These are phyloP conservation scores for Mycocentrospora acerina DNA, from an alignment of 2,329 filamentous ascomycete species.

Conservation along the genomic window DNA sequence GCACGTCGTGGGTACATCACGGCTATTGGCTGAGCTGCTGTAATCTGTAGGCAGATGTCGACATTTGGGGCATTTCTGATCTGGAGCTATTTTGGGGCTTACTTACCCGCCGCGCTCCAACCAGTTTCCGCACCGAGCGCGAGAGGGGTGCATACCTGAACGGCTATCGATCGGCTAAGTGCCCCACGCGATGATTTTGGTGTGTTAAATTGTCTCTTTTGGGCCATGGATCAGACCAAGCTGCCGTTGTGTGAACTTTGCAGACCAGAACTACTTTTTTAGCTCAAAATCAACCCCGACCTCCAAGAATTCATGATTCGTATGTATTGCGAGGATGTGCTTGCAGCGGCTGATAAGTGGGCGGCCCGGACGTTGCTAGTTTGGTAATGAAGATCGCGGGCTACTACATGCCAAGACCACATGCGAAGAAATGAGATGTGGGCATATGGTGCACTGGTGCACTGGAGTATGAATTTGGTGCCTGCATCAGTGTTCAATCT, in stretches of 20 bases:
- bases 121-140: constrained; percentile 20
- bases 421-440: constrained; percentile 23
- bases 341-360: constrained; percentile 45
- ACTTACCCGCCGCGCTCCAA: constrained; percentile 39
- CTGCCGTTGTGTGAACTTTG: constrained; percentile 2
- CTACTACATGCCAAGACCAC: constrained; percentile 29
- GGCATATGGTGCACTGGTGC: constrained; percentile 17
- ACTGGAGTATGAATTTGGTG: constrained; percentile 23
- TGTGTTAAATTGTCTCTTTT: constrained; percentile 34
- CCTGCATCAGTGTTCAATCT: constrained; percentile 18
- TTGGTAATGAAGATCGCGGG: constrained; percentile 31
- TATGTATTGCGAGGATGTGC: constrained; percentile 22
- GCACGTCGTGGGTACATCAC: constrained; percentile 10
- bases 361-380: constrained; percentile 42
- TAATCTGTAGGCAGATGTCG: constrained; percentile 29
- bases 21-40: constrained; percentile 34
- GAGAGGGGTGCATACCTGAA: constrained; percentile 21
- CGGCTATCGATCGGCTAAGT: constrained; percentile 29
- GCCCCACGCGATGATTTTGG: constrained; percentile 34
- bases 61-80: constrained; percentile 40
- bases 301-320: background rate
- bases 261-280: constrained; percentile 12
- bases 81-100: constrained; percentile 43
- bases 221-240: constrained; percentile 27
- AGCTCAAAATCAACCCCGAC: too few species aligned